Evolutionary conservation across 371 early-diverging fungal genomes (phyloP).

Genomic region (Entomophthora muscae): DNA sequence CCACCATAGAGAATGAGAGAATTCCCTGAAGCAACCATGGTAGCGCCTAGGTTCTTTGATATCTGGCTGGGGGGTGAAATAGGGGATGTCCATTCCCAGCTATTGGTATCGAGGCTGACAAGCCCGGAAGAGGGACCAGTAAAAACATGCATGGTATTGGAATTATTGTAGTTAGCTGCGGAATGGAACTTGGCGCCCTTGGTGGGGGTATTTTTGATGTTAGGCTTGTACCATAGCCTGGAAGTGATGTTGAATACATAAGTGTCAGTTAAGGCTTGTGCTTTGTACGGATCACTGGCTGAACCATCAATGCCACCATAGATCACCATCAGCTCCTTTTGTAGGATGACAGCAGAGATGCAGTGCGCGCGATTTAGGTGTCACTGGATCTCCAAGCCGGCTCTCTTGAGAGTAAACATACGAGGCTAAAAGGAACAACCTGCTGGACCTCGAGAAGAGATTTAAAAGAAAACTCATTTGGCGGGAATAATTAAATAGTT

Average conservation of each 20-base stretch:
- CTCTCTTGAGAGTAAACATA: background rate
- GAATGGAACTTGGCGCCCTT: slow-evolving; percentile 5
- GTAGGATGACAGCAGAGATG: background rate
- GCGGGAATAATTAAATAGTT: too few species aligned
- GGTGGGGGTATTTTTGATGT: background rate
- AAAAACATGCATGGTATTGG: background rate
- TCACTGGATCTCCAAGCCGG: background rate
- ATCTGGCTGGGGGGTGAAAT: background rate
- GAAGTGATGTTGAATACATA: slow-evolving; percentile 3
- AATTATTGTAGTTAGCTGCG: background rate
- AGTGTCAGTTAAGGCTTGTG: background rate
- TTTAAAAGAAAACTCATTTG: too few species aligned
- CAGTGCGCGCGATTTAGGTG: background rate
- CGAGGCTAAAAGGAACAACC: too few species aligned
- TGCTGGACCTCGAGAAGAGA: too few species aligned
- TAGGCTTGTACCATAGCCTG: slow-evolving; percentile 3
- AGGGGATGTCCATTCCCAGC: background rate
- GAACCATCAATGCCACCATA: slow-evolving; percentile 4
- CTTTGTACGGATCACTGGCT: background rate
- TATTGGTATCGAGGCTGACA: background rate
- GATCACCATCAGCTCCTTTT: slow-evolving; percentile 7
- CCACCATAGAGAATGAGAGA: slow-evolving; percentile 4
- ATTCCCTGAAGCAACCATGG: background rate
- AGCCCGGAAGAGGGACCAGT: background rate
- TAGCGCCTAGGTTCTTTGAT: background rate